These are phyloP conservation scores for Sugiyamaella grinbergsii DNA, from an alignment of 1,139 yeast genomes.

Conservation along the genomic window DNA sequence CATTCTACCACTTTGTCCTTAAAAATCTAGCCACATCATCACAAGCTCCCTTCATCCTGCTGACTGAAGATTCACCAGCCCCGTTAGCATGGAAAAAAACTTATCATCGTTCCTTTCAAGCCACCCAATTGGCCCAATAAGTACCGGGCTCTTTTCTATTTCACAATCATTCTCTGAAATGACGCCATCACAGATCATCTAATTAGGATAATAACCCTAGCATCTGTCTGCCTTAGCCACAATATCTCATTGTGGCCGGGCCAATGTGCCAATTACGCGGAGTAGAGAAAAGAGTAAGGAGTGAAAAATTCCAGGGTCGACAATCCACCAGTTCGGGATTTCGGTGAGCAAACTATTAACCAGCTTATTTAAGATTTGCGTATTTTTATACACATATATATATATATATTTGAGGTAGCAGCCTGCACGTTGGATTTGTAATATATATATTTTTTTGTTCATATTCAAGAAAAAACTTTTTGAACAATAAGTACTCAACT, in stretches of 20 bases:
- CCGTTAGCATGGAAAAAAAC: too few relatives aligned
- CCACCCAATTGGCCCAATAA: slow-evolving; percentile 11
- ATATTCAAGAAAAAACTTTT: not conserved
- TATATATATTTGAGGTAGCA: slow-evolving; percentile 1
- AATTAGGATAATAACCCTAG: slow-evolving; percentile 5
- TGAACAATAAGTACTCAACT: not conserved
- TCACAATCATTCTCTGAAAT: slow-evolving; percentile 1
- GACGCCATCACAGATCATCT: slow-evolving; percentile 9
- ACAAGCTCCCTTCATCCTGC: too few relatives aligned
- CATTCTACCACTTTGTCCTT: too few relatives aligned
- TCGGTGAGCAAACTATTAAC: slow-evolving; percentile 2
- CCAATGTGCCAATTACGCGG: not conserved
- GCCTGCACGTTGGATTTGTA: not conserved
- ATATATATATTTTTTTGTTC: not conserved
- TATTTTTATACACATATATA: not conserved
- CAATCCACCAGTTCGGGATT: slow-evolving; percentile 5
- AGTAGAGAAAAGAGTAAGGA: not conserved
- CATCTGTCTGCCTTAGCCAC: slow-evolving; percentile 2
- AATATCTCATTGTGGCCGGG: not conserved
- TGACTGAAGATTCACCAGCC: too few relatives aligned
- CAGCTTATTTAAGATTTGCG: too few relatives aligned
- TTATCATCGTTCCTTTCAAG: slow-evolving; percentile 2
- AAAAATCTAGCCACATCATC: too few relatives aligned
- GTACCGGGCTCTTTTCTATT: not conserved
- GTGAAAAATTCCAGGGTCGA: slow-evolving; percentile 16